Percentiles rank a stretch among this genome's conserved stretches.
These are phyloP conservation scores for Thalassia testudinum DNA, from an alignment of 116 monocot species.

Conservation along the genomic window DNA sequence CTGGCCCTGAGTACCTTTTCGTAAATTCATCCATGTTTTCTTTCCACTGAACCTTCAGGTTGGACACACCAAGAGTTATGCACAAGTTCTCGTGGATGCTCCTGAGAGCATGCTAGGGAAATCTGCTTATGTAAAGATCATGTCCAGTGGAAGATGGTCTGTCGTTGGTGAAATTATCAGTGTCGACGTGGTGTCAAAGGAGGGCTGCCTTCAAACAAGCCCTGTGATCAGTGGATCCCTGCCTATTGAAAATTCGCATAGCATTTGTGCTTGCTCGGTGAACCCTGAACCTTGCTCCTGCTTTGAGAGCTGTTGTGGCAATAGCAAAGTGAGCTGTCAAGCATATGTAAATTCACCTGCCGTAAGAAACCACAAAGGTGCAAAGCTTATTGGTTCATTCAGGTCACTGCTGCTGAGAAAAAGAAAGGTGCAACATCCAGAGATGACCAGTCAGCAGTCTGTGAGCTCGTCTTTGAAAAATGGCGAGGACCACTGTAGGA, in stretches of 20 bases:
- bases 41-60: slow-evolving; percentile 27
- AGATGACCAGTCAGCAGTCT: no score
- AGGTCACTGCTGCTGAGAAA: no score
- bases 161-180: slow-evolving; percentile 72
- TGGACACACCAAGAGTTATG: slow-evolving; percentile 89
- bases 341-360: no score
- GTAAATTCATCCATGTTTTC: neutral
- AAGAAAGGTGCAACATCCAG: no score
- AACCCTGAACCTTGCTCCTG: neutral
- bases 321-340: no score
- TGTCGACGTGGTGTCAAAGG: slow-evolving; percentile 2
- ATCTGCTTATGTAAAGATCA: slow-evolving; percentile 49
- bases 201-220: no score
- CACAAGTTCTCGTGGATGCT: slow-evolving; percentile 77
- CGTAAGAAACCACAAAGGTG: no score
- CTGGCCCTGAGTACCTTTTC: no score
- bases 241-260: neutral
- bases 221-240: neutral
- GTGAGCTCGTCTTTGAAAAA: no score
- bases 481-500: no score
- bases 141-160: slow-evolving; percentile 81
- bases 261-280: slow-evolving; percentile 25
- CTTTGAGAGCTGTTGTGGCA: no score
- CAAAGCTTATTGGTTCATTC: no score
- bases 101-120: slow-evolving; percentile 74